Percentiles rank a stretch among this genome's conserved stretches.
These are phyloP conservation scores for Cytospora chrysosperma DNA, from an alignment of 2,329 filamentous ascomycete genomes.

Conservation along the genomic window DNA sequence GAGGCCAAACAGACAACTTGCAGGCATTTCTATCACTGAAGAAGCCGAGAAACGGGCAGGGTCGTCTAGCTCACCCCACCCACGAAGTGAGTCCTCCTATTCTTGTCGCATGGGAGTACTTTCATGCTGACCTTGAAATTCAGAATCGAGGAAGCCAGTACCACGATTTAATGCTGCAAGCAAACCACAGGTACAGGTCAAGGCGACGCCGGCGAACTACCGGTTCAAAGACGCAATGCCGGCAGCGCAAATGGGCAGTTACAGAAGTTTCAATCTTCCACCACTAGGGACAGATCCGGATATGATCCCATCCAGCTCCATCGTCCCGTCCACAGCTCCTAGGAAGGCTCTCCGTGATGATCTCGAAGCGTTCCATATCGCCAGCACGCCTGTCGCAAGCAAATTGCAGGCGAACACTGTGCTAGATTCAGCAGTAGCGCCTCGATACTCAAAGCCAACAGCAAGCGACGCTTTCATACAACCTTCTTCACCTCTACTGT, in stretches of 20 bases:
- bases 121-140: slow-evolving; percentile 1
- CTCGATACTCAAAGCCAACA: background rate
- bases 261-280: slow-evolving; percentile 27
- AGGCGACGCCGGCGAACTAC: slow-evolving; percentile 56
- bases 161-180: slow-evolving; percentile 35
- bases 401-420: slow-evolving; percentile 31
- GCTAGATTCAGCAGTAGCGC: slow-evolving; percentile 18
- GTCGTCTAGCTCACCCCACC: slow-evolving; percentile 44
- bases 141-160: slow-evolving; percentile 54
- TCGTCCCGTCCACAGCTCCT: slow-evolving; percentile 31
- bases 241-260: slow-evolving; percentile 30
- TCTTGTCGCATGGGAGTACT: background rate
- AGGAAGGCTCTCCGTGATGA: slow-evolving; percentile 15
- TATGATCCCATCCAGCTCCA: slow-evolving; percentile 27
- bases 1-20: slow-evolving; percentile 72
- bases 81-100: slow-evolving; percentile 46
- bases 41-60: slow-evolving; percentile 60
- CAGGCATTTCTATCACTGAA: slow-evolving; percentile 65
- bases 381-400: slow-evolving; percentile 25
- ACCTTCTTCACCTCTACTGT: slow-evolving; percentile 26
- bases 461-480: slow-evolving; percentile 17
- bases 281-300: slow-evolving; percentile 7
- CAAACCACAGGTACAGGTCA: slow-evolving; percentile 43
- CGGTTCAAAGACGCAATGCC: slow-evolving; percentile 53
- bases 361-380: slow-evolving; percentile 25